Base-by-base conservation (phyloP, 2,329 filamentous ascomycete species). In the Fusarium sp. region DNA sequence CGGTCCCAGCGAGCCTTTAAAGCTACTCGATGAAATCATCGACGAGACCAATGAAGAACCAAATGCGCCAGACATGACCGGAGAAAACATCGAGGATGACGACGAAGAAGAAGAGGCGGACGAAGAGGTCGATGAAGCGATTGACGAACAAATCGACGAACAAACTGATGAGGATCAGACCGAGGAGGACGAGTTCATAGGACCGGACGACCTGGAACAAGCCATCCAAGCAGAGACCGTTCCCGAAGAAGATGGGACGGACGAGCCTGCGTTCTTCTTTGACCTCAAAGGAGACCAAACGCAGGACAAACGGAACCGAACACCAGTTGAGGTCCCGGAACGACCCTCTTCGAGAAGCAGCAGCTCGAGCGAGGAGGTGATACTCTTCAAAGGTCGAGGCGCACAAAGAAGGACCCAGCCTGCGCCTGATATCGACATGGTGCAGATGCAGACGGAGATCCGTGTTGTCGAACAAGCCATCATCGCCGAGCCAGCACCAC, bases 281-380 rank as follows among this genome's bases (percentile, higher is more conserved):
- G 83, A 84, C 49, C 71, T 81, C 2, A 71, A 68, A 28, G 78
- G 79, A 15, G 73, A 81, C 31, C 67, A 54, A 20, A 20, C 43
- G 9, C 50, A 52, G 14, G 26, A 46, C 7, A 62, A 40, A 24
- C 14, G 20, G 13, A n/a, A 50, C 24, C 18, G 11, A 17, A 24
- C 45, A 18, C 26, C 55, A 0, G 40, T 71, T 10, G 28, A 63
- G 14, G 58, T 71, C 15, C 68, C 73, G 15, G 69, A 73, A 10
- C 64, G 67, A 38, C 52, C 66, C 7, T 63, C 51, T 1, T 76
- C 73, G 2, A 65, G 69, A 22, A 73, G 74, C 11, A 75, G 68
- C 36, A 75, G 63, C 46, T 92, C 91, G 0, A 92, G 90, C 73
- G 92, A 79, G 13, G 79, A 97, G 68, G 82, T 93, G 7, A 89